A percentile compares a stretch with the other conserved stretches of the same genome.
phyloP scores from a whole-genome alignment of 768 basidiomycete species.

The Mycena floridula region DNA sequence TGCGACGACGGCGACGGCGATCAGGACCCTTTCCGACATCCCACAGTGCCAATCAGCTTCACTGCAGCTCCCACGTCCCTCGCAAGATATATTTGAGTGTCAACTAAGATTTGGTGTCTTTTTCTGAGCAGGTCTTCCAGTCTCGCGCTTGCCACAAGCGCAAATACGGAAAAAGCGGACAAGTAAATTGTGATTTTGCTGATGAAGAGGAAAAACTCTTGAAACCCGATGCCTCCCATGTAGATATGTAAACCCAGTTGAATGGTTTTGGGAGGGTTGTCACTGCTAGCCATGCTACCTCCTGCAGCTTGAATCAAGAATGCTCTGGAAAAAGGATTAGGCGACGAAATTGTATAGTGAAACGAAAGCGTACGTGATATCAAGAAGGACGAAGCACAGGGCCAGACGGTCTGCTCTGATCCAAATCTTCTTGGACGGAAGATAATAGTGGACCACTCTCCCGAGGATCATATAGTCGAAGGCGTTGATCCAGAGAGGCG shows the following conservation, averaged over 20 bases:
- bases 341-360: neutral
- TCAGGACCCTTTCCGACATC: too few relatives aligned
- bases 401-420: slow-evolving; percentile 12
- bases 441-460: slow-evolving; percentile 15
- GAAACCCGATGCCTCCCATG: slow-evolving; percentile 20
- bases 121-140: too few relatives aligned
- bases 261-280: slow-evolving; percentile 1
- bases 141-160: too few relatives aligned
- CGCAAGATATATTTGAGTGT: too few relatives aligned
- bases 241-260: slow-evolving; percentile 16
- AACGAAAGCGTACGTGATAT: slow-evolving; percentile 10
- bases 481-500: slow-evolving; percentile 19
- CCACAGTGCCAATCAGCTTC: too few relatives aligned
- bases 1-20: too few relatives aligned
- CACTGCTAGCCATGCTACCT: slow-evolving; percentile 7
- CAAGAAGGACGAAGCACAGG: slow-evolving; percentile 12
- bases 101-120: too few relatives aligned
- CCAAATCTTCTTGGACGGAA: slow-evolving; percentile 14
- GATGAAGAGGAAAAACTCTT: slow-evolving; percentile 15
- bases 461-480: slow-evolving; percentile 18
- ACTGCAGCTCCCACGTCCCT: too few relatives aligned
- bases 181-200: too few relatives aligned
- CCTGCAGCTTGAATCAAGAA: slow-evolving; percentile 16
- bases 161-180: too few relatives aligned
- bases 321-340: slow-evolving; percentile 5